phyloP scores from a whole-genome alignment of 495 filamentous ascomycete species.

The Neurospora terricola region DNA sequence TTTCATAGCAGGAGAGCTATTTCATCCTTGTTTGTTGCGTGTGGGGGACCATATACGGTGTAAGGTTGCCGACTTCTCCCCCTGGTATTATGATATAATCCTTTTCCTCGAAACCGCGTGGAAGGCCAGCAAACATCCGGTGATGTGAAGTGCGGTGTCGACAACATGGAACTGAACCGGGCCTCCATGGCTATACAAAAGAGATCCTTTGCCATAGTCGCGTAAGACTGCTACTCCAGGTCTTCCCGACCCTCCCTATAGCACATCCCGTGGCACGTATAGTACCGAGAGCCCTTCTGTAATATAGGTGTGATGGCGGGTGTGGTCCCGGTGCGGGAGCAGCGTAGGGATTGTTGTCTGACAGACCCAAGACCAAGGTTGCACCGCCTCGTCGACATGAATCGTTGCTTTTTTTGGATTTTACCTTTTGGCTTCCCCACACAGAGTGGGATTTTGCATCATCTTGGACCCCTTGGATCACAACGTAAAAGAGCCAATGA shows the following conservation, averaged over 20 bases:
- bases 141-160: background rate
- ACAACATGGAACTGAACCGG: background rate
- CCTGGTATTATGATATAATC: background rate
- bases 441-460: background rate
- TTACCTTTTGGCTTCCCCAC: slow-evolving; percentile 20
- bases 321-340: background rate
- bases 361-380: slow-evolving; percentile 14
- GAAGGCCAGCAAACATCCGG: background rate
- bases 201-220: background rate
- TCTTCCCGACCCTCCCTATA: background rate
- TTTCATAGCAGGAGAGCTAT: background rate
- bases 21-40: background rate
- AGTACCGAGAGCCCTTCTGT: background rate
- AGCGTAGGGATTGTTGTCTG: background rate
- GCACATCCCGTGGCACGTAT: background rate
- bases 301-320: background rate
- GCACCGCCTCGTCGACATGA: slow-evolving; percentile 18
- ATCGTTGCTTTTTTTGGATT: slow-evolving; percentile 27
- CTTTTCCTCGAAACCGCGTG: background rate
- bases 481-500: slow-evolving; percentile 20
- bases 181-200: background rate
- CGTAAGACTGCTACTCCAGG: background rate
- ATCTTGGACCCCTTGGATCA: background rate
- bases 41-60: background rate
- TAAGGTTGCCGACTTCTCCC: background rate